Percentiles rank a stretch among this genome's conserved stretches.
These are phyloP conservation scores for Trichoderma arundinaceum DNA, from an alignment of 2,329 filamentous ascomycete species.

Conservation along the genomic window DNA sequence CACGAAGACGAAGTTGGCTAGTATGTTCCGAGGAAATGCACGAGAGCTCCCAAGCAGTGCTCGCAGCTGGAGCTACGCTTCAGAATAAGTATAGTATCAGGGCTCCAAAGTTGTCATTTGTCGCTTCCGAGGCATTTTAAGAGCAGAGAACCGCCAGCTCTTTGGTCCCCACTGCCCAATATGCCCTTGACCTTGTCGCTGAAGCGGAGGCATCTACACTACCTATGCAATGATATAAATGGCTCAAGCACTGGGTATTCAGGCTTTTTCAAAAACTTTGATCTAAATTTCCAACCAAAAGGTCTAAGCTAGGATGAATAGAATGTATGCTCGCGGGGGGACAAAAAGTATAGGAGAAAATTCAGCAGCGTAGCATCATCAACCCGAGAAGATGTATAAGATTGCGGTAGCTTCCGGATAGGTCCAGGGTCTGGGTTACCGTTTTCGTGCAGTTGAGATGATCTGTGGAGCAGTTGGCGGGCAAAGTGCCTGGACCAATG, in stretches of 20 bases:
- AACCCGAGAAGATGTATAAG: background rate
- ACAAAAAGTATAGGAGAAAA: no score
- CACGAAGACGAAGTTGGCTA: background rate
- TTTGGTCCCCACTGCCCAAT: no score
- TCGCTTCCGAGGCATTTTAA: constrained; percentile 13
- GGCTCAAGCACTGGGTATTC: no score
- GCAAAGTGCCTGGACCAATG: constrained; percentile 2
- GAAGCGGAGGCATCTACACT: background rate
- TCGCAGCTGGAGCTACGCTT: background rate
- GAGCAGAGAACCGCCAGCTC: background rate
- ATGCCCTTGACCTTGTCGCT: background rate
- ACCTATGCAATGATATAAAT: background rate
- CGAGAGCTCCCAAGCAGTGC: background rate
- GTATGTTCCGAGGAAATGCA: background rate
- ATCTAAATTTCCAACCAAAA: no score
- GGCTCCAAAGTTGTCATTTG: background rate
- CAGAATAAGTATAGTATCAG: background rate
- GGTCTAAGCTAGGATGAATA: no score
- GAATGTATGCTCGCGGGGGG: no score
- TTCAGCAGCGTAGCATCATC: background rate
- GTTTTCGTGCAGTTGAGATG: background rate
- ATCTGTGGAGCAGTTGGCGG: background rate
- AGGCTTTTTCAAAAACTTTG: no score
- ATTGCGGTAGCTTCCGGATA: background rate
- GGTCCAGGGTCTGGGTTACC: background rate